Evolutionary conservation across 352 stramenopile species (phyloP), one percentile per base, ranked within the genome.

Genomic region (Globisporangium heterothallicum): DNA sequence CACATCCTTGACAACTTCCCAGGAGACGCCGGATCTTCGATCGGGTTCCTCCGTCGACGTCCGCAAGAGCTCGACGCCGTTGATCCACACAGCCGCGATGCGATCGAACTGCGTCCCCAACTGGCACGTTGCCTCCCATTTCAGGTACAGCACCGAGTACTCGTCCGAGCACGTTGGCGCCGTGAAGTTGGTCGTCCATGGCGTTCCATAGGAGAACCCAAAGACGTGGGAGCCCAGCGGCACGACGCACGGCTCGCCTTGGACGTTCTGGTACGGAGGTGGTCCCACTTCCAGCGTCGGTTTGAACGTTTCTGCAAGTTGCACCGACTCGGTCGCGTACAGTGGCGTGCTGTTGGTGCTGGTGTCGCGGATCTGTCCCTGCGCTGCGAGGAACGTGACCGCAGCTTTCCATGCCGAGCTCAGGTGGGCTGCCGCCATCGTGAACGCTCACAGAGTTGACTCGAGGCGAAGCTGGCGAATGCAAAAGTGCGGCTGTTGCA

Each of bases 31-130:
- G 6, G 64, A 43, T 24, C 63, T 59, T 26, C 68, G 63, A 36
- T 64, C 68, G 4, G 81, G 81, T 42, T 92, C 81, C 35, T 83
- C 66, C 3, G 81, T 90, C 12, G 81, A 88, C 47, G 79, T 88
- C 24, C 81, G 72, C 22, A 92, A 68, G 40, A 92, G 54, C 50
- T 91, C 80, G 49, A 83, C 59, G 19, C 72, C 72, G 49, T 86
- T 85, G 53, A 87, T 58, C 78, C 78, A 92, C 6, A 88, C 73
- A 2, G 75, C 81, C 5, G 70, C 81, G 53, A 88, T 77, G 49
- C 78, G 81, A 49, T 92, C 81, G 51, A 68, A 92, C 51, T 92
- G 81, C 12, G 75, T 62, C 49, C 74, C 74, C 0, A 72, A 52
- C 13, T 65, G 63, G 32, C 66, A 74, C 10, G 55, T 66, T 4